Evolutionary conservation across 306 rosid species (phyloP), one percentile per base, ranked within the genome.

Genomic region (Citrullus colocynthis): DNA sequence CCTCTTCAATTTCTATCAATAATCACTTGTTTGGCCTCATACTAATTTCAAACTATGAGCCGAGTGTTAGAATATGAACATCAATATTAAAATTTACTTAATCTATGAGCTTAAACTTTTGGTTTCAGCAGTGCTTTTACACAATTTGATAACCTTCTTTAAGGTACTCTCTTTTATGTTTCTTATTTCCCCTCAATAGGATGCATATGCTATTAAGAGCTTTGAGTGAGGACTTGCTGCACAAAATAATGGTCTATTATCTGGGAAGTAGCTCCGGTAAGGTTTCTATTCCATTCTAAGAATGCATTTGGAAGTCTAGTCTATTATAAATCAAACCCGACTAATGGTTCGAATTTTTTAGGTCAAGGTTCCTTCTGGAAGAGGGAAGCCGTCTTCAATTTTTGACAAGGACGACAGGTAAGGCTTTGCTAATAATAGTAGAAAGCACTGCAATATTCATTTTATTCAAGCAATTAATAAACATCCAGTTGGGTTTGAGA

Each of bases 351-450:
- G 82, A 79, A 73, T 6, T 55, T n/a, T 79, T 77, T 87, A 94
- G 98, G 93, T 92, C 83, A 89, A 89, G 85, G 67, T 92, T 87
- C 83, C 86, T 52, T 60, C 66, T 11, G 95, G 90, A 82, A 80
- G 87, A 79, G 98, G 98, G 79, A 94, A 81, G 85, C 88, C 90
- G 11, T 82, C 90, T 64, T 82, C 75, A 66, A 49, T 87, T 57
- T 81, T 92, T 78, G 90, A 89, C 85, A 87, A 84, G 84, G 98
- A 94, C 85, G 98, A 94, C 91, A 90, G 91, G 98, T 92, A 84
- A 80, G 72, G 45, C 42, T 84, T 81, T 63, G 14, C 42, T 48
- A 45, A 72, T 14, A 48, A 72, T 6, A 14, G 76, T 45, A 70
- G 24, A 44, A 44, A 24, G 13, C 57, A 21, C 48, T 56, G 52